Percentiles rank a stretch among this genome's conserved stretches.
Conservation (phyloP, 768 basidiomycete genomes). For the Suillus subaureus region DNA sequence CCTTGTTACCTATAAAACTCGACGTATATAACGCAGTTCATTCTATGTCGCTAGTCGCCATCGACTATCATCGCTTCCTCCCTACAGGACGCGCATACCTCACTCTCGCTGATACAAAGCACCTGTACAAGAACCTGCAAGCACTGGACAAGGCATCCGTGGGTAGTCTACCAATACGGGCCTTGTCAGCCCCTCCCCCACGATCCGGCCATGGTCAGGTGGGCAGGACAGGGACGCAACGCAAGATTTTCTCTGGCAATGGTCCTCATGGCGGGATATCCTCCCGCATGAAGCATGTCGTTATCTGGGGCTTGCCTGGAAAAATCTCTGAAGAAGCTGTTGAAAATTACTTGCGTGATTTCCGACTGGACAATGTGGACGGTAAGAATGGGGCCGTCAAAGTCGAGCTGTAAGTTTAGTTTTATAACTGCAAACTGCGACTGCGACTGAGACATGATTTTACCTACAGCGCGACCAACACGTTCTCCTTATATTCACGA, state of each 20-base stretch:
- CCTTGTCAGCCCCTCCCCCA: conserved; percentile 32
- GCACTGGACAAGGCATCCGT: conserved; percentile 47
- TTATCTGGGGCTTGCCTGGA: conserved; percentile 63
- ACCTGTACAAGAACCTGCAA: conserved; percentile 41
- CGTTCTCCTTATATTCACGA: conserved; percentile 51
- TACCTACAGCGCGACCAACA: conserved; percentile 34
- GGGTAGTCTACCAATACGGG: conserved; percentile 44
- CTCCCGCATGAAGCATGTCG: conserved; percentile 54
- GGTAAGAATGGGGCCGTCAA: conserved; percentile 51
- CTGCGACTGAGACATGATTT: conserved; percentile 4
- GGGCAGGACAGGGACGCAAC: conserved; percentile 28
- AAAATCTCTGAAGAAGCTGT: conserved; percentile 40
- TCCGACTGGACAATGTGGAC: conserved; percentile 42
- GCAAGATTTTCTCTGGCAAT: conserved; percentile 17
- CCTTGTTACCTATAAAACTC: neutral
- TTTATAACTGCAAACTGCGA: conserved; percentile 10
- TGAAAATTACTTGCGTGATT: conserved; percentile 43
- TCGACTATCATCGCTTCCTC: conserved; percentile 61
- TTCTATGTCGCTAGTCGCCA: conserved; percentile 43
- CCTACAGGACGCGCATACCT: conserved; percentile 64
- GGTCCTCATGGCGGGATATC: conserved; percentile 56
- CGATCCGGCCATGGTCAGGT: conserved; percentile 28
- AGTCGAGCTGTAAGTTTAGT: conserved; percentile 42
- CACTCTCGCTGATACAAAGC: conserved; percentile 51
- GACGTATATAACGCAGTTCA: neutral